These are phyloP conservation scores for Stephanocyclus meneghinianus DNA, from an alignment of 352 stramenopile genomes.

Conservation along the genomic window DNA sequence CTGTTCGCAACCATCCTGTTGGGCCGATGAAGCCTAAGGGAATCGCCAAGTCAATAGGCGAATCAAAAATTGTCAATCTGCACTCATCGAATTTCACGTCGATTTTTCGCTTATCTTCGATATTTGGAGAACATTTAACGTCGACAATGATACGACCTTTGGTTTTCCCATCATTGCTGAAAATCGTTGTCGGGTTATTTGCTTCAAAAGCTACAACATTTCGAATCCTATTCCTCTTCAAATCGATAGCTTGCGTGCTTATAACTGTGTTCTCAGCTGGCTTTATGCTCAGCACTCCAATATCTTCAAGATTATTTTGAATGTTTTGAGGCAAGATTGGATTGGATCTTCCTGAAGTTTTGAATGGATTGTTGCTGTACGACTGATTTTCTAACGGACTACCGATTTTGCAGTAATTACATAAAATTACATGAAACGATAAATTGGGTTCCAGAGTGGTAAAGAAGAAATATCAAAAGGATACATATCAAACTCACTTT, in stretches of 20 bases:
- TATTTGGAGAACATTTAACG: constrained; percentile 58
- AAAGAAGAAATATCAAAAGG: neutral
- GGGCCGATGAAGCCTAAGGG: constrained; percentile 69
- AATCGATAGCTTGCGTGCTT: constrained; percentile 73
- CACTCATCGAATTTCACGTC: constrained; percentile 78
- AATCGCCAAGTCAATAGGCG: constrained; percentile 59
- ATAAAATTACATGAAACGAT: constrained; percentile 15
- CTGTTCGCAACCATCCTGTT: constrained; percentile 69
- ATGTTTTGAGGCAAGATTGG: constrained; percentile 67
- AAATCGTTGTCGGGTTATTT: constrained; percentile 40
- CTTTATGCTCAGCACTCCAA: constrained; percentile 53
- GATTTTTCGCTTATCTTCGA: constrained; percentile 59
- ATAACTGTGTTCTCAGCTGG: constrained; percentile 29
- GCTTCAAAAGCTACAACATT: constrained; percentile 71
- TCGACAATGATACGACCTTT: constrained; percentile 63
- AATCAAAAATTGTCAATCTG: constrained; percentile 56
- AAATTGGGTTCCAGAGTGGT: neutral
- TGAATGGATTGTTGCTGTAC: constrained; percentile 76
- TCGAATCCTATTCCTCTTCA: constrained; percentile 62
- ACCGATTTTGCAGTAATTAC: too few relatives aligned
- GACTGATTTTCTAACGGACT: constrained; percentile 81
- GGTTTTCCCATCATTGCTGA: constrained; percentile 41
- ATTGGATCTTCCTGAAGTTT: constrained; percentile 61
- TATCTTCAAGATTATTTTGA: constrained; percentile 68
- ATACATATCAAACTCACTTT: constrained; percentile 10